Evolutionary conservation across 2,329 filamentous ascomycete genomes (phyloP).

Genomic region (Fusarium goolgardi): DNA sequence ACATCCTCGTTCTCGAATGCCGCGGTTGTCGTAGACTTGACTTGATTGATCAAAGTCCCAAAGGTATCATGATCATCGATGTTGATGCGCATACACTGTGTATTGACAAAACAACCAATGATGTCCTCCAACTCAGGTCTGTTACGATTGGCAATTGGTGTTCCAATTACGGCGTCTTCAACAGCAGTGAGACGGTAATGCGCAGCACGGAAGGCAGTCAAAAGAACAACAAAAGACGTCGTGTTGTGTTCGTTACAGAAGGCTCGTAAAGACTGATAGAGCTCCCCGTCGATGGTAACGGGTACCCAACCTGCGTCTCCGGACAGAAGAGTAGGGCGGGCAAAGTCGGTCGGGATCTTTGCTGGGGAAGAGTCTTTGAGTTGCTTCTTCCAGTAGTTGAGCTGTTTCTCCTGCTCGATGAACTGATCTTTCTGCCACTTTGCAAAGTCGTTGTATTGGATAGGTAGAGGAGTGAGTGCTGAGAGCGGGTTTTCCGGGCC

Average conservation of each 20-base stretch:
- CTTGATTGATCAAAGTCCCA: conserved; percentile 23
- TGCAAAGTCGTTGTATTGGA: conserved; percentile 47
- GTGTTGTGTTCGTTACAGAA: conserved; percentile 23
- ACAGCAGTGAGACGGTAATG: conserved; percentile 46
- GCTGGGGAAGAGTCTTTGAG: conserved; percentile 32
- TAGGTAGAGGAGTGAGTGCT: conserved; percentile 25
- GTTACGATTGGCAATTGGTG: conserved; percentile 35
- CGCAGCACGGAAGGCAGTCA: conserved; percentile 43
- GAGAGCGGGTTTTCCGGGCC: neutral
- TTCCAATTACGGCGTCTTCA: conserved; percentile 42
- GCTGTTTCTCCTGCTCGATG: conserved; percentile 34
- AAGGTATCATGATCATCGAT: conserved; percentile 33
- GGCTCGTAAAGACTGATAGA: conserved; percentile 15
- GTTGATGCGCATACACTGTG: conserved; percentile 43
- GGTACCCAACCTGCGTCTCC: conserved; percentile 19
- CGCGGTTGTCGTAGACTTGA: neutral
- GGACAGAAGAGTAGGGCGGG: conserved; percentile 27
- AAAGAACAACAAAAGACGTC: conserved; percentile 32
- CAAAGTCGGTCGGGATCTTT: conserved; percentile 30
- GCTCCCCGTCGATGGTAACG: conserved; percentile 9
- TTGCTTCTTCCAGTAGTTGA: conserved; percentile 42
- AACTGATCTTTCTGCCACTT: conserved; percentile 41
- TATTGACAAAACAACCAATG: conserved; percentile 46
- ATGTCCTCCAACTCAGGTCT: conserved; percentile 33
- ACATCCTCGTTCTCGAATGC: conserved; percentile 19